Conservation (phyloP, 2,329 filamentous ascomycete species). For the Cladosporium sp. region DNA sequence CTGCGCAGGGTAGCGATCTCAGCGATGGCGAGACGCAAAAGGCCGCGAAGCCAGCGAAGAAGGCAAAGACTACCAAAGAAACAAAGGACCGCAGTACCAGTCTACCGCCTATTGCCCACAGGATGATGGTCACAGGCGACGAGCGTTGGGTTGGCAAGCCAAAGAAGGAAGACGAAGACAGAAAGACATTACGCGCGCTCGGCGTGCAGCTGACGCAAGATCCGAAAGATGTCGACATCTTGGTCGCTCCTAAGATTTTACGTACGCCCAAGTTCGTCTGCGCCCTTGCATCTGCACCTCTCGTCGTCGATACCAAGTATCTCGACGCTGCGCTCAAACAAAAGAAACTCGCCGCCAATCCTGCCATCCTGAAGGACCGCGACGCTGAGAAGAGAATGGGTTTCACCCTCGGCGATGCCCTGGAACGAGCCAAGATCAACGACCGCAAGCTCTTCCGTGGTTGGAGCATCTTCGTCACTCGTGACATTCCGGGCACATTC, state of each 20-base stretch:
- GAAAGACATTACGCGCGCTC: slow-evolving; percentile 75
- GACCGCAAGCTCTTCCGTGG: slow-evolving; percentile 69
- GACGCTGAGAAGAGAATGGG: slow-evolving; percentile 67
- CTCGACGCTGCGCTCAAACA: slow-evolving; percentile 71
- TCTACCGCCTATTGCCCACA: slow-evolving; percentile 62
- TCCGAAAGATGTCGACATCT: slow-evolving; percentile 70
- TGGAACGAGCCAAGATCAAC: slow-evolving; percentile 69
- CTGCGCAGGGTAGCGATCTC: slow-evolving; percentile 40
- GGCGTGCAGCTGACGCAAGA: slow-evolving; percentile 82
- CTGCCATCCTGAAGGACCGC: slow-evolving; percentile 60
- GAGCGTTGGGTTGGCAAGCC: slow-evolving; percentile 71
- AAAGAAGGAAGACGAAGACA: slow-evolving; percentile 72
- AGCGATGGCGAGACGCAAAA: slow-evolving; percentile 42
- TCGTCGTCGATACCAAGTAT: slow-evolving; percentile 71
- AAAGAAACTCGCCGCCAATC: slow-evolving; percentile 58
- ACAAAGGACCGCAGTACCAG: slow-evolving; percentile 15
- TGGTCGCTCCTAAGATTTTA: slow-evolving; percentile 80
- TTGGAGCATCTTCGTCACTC: slow-evolving; percentile 78
- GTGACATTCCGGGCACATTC: slow-evolving; percentile 71
- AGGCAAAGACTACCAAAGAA: slow-evolving; percentile 50
- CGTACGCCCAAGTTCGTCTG: slow-evolving; percentile 92
- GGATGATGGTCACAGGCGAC: slow-evolving; percentile 78
- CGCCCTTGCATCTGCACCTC: slow-evolving; percentile 74
- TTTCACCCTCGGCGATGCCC: slow-evolving; percentile 63
- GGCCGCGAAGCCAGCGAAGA: slow-evolving; percentile 46